Conservation (phyloP, 768 basidiomycete genomes). For the Albatrellus ellisii region DNA sequence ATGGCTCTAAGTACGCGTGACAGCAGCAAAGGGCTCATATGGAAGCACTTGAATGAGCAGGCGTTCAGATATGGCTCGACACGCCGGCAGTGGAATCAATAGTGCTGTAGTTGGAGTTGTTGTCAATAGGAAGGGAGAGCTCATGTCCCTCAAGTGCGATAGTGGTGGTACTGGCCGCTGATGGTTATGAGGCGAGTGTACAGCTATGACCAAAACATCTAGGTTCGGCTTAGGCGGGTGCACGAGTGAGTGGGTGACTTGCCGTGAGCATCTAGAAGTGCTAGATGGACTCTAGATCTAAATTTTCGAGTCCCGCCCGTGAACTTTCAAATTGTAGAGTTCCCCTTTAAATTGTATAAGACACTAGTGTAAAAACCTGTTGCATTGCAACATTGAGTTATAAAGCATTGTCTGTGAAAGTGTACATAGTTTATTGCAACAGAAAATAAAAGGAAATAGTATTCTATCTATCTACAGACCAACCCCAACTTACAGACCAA, state of each 20-base stretch:
- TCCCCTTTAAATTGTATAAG: too few species aligned
- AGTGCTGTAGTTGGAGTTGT: constrained; percentile 33
- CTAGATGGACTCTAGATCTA: too few species aligned
- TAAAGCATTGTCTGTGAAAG: too few species aligned
- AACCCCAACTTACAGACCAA: too few species aligned
- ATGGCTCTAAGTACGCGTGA: constrained; percentile 47
- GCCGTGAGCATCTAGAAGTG: too few species aligned
- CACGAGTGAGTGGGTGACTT: constrained; percentile 32
- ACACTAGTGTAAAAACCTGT: too few species aligned
- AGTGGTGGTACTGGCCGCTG: constrained; percentile 48
- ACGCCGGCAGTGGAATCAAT: constrained; percentile 29
- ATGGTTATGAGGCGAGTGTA: constrained; percentile 50
- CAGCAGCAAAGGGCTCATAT: constrained; percentile 59
- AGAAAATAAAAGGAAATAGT: too few species aligned
- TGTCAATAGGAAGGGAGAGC: constrained; percentile 26
- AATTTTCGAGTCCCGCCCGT: too few species aligned
- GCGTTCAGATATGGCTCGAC: constrained; percentile 46
- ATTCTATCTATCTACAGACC: too few species aligned
- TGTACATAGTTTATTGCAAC: too few species aligned
- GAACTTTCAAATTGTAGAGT: too few species aligned
- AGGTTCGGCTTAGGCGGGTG: constrained; percentile 44
- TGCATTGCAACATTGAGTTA: too few species aligned
- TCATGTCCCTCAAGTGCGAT: constrained; percentile 24
- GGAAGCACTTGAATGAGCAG: constrained; percentile 31
- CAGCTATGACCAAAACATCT: constrained; percentile 39